phyloP scores from a whole-genome alignment of 1,284 basidiomycete species.

The Leucoagaricus sp. region DNA sequence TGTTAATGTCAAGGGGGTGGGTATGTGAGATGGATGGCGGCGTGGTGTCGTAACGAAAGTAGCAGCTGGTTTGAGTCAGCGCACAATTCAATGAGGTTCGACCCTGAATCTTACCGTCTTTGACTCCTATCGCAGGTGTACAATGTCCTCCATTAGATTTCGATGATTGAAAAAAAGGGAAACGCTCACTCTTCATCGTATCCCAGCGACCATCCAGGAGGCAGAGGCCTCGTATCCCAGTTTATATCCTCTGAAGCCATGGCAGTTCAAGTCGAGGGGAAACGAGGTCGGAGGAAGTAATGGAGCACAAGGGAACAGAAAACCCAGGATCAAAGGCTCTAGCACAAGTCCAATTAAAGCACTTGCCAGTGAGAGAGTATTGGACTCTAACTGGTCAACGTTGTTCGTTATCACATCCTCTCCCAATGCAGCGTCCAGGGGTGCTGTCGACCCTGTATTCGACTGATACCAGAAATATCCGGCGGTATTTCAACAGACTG shows the following conservation, averaged over 20 bases:
- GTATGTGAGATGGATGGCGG: conserved; percentile 4
- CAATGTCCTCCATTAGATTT: not conserved
- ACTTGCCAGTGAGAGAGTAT: not conserved
- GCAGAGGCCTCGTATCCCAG: conserved; percentile 15
- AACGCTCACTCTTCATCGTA: conserved; percentile 18
- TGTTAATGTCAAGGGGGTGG: conserved; percentile 7
- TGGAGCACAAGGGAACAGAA: not conserved
- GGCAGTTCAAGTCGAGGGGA: not conserved
- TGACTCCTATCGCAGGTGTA: not conserved
- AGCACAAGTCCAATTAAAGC: not conserved
- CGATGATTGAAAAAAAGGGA: not conserved
- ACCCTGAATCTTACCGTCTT: not conserved
- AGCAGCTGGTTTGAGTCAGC: conserved; percentile 1
- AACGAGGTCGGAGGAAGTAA: not conserved
- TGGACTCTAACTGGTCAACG: not conserved
- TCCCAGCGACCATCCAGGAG: conserved; percentile 19
- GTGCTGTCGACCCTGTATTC: not conserved
- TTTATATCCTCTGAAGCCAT: not conserved
- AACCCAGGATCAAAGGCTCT: not conserved
- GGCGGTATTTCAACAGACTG: not conserved
- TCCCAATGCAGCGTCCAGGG: not conserved
- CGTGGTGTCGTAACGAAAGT: conserved; percentile 2
- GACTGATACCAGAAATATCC: not conserved
- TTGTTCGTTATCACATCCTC: conserved; percentile 2
- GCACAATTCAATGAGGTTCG: not conserved